A percentile compares a stretch with the other conserved stretches of the same genome.
Conservation (phyloP, 257 asterid genomes). For the Solanum pinnatisectum region DNA sequence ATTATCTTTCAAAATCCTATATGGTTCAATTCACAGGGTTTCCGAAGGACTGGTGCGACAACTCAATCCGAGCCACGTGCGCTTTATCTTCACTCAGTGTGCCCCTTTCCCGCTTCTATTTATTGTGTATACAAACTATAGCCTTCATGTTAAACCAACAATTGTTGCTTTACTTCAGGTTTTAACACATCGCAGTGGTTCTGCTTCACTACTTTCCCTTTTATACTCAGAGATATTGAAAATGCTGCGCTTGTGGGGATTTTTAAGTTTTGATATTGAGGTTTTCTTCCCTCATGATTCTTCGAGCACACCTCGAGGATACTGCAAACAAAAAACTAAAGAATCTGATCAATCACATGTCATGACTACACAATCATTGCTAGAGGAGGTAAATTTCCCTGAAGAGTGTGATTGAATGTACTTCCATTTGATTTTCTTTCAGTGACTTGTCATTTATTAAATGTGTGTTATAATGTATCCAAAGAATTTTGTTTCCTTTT, state of each 20-base stretch:
- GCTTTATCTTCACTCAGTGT: slow-evolving; percentile 71
- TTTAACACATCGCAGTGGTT: slow-evolving; percentile 76
- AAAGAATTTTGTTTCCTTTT: background rate
- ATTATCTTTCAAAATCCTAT: background rate
- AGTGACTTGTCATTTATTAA: background rate
- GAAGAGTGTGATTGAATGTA: background rate
- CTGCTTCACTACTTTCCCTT: slow-evolving; percentile 65
- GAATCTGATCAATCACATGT: slow-evolving; percentile 54
- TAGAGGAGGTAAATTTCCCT: slow-evolving; percentile 48
- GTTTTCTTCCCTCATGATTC: slow-evolving; percentile 62
- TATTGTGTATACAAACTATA: background rate
- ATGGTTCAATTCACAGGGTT: slow-evolving; percentile 47
- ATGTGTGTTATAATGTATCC: background rate
- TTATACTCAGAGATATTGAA: slow-evolving; percentile 73
- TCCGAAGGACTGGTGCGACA: slow-evolving; percentile 39
- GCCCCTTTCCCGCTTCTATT: slow-evolving; percentile 12
- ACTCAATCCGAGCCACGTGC: slow-evolving; percentile 66
- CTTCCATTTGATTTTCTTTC: background rate
- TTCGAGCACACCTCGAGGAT: slow-evolving; percentile 57
- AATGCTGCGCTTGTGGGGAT: slow-evolving; percentile 61
- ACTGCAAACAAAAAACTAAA: slow-evolving; percentile 56
- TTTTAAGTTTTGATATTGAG: slow-evolving; percentile 66
- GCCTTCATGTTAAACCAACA: background rate
- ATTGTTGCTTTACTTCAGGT: slow-evolving; percentile 34
- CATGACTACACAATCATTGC: slow-evolving; percentile 50